These are phyloP conservation scores for Blastocystis sp. DNA, from an alignment of 352 stramenopile species.

Conservation along the genomic window DNA sequence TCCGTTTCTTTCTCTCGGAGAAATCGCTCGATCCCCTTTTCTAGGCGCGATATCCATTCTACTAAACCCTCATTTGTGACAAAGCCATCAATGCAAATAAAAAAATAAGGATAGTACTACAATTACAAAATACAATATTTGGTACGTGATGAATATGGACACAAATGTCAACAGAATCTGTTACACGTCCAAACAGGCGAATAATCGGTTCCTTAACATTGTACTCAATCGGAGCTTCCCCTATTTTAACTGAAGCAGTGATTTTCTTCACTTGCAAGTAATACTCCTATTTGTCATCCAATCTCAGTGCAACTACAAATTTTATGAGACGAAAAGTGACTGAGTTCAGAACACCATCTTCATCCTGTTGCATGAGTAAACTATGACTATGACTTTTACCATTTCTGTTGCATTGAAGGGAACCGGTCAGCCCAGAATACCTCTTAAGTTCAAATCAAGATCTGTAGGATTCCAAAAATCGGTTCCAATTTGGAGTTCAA, in stretches of 20 bases:
- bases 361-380: background rate
- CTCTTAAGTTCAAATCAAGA: too few species aligned
- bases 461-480: background rate
- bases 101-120: constrained; percentile 57
- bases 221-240: background rate
- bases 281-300: background rate
- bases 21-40: constrained; percentile 30
- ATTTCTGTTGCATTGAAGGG: too few species aligned
- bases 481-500: background rate
- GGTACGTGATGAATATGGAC: constrained; percentile 35
- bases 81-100: background rate
- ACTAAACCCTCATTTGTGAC: background rate
- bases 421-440: too few species aligned
- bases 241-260: background rate
- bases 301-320: background rate
- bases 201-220: constrained; percentile 5
- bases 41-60: background rate
- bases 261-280: background rate
- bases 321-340: constrained; percentile 13
- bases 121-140: background rate
- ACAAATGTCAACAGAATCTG: background rate
- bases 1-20: background rate
- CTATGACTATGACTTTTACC: too few species aligned
- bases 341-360: background rate
- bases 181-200: constrained; percentile 10